A percentile compares a stretch with the other conserved stretches of the same genome.
Evolutionary conservation across 768 basidiomycete genomes (phyloP).

Genomic region (Lentinula sp.): DNA sequence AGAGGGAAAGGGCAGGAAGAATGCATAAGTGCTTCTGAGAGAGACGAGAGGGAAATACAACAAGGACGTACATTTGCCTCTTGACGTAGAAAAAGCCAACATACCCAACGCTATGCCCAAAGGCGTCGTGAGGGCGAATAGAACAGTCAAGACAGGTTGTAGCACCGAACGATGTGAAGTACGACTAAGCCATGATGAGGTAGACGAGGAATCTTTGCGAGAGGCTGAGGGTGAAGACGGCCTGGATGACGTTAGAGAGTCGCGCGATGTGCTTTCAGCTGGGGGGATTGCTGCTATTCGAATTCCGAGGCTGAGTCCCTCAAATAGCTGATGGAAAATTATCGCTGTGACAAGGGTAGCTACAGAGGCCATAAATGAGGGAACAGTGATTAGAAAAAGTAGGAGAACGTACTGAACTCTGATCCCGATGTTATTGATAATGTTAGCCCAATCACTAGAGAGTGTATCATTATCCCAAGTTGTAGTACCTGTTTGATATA

Average conservation of each 20-base stretch:
- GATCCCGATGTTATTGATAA: constrained; percentile 61
- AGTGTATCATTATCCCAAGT: constrained; percentile 81
- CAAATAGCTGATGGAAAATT: constrained; percentile 79
- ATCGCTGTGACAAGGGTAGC: constrained; percentile 72
- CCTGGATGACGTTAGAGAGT: neutral
- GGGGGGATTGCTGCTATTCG: constrained; percentile 67
- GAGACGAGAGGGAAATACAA: neutral
- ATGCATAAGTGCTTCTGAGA: neutral
- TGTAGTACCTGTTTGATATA: constrained; percentile 55
- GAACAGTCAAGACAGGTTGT: constrained; percentile 45
- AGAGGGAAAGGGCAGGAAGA: neutral
- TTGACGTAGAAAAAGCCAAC: constrained; percentile 30
- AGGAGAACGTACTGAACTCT: constrained; percentile 58
- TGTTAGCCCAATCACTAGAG: constrained; percentile 75
- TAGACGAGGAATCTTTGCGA: constrained; percentile 6
- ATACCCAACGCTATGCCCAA: constrained; percentile 60
- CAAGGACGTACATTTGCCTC: constrained; percentile 18
- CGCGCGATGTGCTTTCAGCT: constrained; percentile 6
- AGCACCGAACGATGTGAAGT: constrained; percentile 25
- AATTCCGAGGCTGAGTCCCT: constrained; percentile 78
- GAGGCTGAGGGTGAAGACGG: constrained; percentile 3
- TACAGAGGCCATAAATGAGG: constrained; percentile 45
- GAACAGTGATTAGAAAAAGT: neutral
- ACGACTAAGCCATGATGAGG: constrained; percentile 4
- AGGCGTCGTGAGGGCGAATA: constrained; percentile 75